A percentile compares a stretch with the other conserved stretches of the same genome.
phyloP scores from a whole-genome alignment of 768 basidiomycete species.

The Lactarius hengduanensis region DNA sequence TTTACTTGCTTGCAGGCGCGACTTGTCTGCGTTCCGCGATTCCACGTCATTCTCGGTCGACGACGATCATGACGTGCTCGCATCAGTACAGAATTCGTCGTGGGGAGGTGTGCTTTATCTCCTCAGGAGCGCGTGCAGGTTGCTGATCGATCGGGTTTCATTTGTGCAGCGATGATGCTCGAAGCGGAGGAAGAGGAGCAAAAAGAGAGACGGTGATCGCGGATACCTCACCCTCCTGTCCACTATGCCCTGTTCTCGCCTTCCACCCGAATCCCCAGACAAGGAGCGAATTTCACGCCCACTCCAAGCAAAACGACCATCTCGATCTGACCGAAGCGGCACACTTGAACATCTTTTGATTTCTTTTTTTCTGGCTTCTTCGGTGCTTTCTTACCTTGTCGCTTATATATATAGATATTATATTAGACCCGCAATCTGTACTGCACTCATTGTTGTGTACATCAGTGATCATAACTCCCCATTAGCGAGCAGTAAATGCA shows the following conservation, averaged over 20 bases:
- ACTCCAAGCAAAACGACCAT: not conserved
- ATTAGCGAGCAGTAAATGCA: conserved; percentile 2
- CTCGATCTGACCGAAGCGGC: not conserved
- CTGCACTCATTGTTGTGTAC: conserved; percentile 22
- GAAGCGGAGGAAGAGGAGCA: conserved; percentile 47
- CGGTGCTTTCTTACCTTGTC: not conserved
- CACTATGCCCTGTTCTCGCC: not conserved
- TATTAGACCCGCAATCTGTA: conserved; percentile 23
- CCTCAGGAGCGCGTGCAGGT: not conserved
- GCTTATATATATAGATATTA: conserved; percentile 12
- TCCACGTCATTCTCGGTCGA: conserved; percentile 31
- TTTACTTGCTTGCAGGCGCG: conserved; percentile 30
- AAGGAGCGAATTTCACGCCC: not conserved
- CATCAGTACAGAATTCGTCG: conserved; percentile 62
- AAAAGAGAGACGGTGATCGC: conserved; percentile 11
- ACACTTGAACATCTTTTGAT: not conserved
- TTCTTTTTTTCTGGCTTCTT: not conserved
- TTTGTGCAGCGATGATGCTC: conserved; percentile 42
- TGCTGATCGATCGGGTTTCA: not conserved
- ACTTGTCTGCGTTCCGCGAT: conserved; percentile 32
- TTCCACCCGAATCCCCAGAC: not conserved
- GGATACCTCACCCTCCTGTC: not conserved
- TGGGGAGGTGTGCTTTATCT: conserved; percentile 58
- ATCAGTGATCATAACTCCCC: conserved; percentile 1
- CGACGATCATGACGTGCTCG: conserved; percentile 47